Percentiles rank a stretch among this genome's conserved stretches.
Conservation (phyloP, 1,139 yeast species). For the Candida sanyaensis region DNA sequence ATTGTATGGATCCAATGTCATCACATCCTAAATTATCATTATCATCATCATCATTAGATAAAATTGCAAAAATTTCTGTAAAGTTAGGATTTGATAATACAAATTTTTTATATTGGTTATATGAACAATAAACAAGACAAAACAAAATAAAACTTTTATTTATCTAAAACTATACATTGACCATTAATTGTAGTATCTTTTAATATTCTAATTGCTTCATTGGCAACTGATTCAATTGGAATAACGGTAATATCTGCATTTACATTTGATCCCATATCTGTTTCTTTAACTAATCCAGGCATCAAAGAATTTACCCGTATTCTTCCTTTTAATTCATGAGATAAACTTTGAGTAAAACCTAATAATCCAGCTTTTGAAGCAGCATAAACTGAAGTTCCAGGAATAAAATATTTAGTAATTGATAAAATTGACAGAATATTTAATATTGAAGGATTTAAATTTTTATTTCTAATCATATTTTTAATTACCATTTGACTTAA, state of each 20-base stretch:
- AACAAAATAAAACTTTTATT: neutral
- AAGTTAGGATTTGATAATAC: neutral
- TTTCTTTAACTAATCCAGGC: conserved; percentile 73
- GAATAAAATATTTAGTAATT: conserved; percentile 30
- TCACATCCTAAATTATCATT: neutral
- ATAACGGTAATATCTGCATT: conserved; percentile 17
- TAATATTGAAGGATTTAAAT: conserved; percentile 36
- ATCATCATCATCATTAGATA: neutral
- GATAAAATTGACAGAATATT: conserved; percentile 79
- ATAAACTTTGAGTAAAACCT: conserved; percentile 65
- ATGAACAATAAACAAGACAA: neutral
- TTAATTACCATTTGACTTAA: conserved; percentile 44
- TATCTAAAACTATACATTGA: conserved; percentile 25
- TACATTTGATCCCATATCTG: conserved; percentile 61
- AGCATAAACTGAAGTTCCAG: conserved; percentile 76
- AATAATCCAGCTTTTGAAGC: conserved; percentile 80
- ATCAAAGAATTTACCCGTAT: conserved; percentile 63
- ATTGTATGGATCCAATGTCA: neutral
- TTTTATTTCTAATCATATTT: conserved; percentile 8
- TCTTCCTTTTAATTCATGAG: conserved; percentile 59
- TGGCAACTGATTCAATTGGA: conserved; percentile 25
- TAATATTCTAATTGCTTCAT: conserved; percentile 30
- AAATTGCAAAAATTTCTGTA: neutral
- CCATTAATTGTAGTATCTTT: conserved; percentile 40
- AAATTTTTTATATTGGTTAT: neutral